A percentile compares a stretch with the other conserved stretches of the same genome.
Evolutionary conservation across 1,139 yeast species (phyloP).

Genomic region (Sugiyamaella xylanicola): DNA sequence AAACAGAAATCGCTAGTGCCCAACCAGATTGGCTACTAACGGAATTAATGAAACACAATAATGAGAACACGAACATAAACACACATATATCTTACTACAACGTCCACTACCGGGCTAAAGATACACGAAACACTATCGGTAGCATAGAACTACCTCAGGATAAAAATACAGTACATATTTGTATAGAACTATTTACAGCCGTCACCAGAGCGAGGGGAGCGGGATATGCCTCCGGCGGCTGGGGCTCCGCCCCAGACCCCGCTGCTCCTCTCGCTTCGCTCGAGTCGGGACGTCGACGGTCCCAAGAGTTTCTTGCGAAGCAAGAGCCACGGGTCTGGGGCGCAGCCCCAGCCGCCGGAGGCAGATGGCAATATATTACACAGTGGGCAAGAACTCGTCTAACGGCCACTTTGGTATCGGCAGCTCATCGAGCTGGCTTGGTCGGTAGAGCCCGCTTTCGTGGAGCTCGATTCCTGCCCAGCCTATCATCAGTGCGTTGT

Average conservation of each 20-base stretch:
- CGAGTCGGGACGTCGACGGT: background rate
- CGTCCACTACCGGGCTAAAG: no score
- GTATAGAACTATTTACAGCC: no score
- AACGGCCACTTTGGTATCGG: constrained; percentile 30
- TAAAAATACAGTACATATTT: no score
- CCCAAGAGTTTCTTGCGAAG: background rate
- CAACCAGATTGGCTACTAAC: no score
- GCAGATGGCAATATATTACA: background rate
- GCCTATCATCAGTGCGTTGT: constrained; percentile 96
- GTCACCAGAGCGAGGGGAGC: no score
- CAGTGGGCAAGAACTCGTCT: constrained; percentile 5
- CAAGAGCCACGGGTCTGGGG: background rate
- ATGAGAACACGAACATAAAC: background rate
- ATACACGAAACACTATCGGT: no score
- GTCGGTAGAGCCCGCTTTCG: constrained; percentile 51
- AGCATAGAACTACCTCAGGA: no score
- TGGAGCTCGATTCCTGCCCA: constrained; percentile 91
- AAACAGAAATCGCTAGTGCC: constrained; percentile 7
- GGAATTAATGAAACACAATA: no score
- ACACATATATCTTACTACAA: no score
- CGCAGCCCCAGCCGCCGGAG: background rate
- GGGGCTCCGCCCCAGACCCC: background rate
- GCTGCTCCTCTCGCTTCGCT: background rate
- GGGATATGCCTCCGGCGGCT: background rate
- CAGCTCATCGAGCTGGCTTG: constrained; percentile 46